Evolutionary conservation across 2,329 filamentous ascomycete species (phyloP), one percentile per base, ranked within the genome.

Genomic region (Graphilbum fragrans): DNA sequence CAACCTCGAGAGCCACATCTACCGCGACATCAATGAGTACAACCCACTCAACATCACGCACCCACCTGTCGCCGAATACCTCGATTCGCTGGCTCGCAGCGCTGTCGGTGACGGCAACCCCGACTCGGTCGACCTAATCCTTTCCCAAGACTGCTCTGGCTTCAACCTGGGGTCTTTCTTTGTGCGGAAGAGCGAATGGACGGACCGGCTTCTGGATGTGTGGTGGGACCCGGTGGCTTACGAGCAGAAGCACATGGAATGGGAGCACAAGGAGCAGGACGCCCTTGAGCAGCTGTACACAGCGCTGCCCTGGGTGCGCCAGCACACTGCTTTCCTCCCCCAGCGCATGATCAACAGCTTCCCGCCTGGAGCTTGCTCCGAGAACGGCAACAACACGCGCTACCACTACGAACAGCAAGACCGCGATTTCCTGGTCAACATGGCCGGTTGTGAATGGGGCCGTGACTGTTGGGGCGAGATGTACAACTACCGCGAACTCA

Each of bases 191-290:
- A 86, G 85, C 53, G 69, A 78, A 21, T 98, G 88, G 86, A 86
- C 88, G 0, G 90, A 96, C 54, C 81, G 86, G 5, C 66, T 98
- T 17, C 74, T 98, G 29, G 92, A 98, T 55, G 74, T 94, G 40
- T 98, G 92, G 92, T 98, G 92, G 92, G 92, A 98, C 55, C 92
- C 92, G 0, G 88, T 96, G 23, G 78, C 82, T 43, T 98, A 98
- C 60, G 92, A 98, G 63, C 92, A 98, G 63, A 93, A 87, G 58
- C 92, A 98, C 60, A 95, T 95, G 88, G 77, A 92, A 47, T 98
- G 92, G 92, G 88, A 92, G 55, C 92, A 98, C 68, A 96, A 96
- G 59, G 92, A 98, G 60, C 92, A 98, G 63, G 88, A 96, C 56
- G 86, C 88, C 2, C 66, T 98, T 34, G 88, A 95, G 63, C 83